Evolutionary conservation across 306 rosid species (phyloP).

Genomic region (Adenanthera pavonina): DNA sequence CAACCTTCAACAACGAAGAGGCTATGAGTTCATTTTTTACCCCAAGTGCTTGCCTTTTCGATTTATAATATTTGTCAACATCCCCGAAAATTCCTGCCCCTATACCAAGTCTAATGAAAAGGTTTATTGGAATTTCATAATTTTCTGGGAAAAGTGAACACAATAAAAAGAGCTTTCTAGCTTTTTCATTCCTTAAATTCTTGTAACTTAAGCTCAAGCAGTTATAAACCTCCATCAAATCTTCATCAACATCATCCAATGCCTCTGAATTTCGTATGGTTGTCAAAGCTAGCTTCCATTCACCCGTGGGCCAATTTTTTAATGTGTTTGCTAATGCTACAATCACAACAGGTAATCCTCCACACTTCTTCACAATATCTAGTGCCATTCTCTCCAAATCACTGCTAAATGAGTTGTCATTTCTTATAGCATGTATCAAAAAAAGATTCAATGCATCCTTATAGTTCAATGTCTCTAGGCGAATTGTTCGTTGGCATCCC

Average conservation of each 20-base stretch:
- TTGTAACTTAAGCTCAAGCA: too few species aligned
- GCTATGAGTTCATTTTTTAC: not conserved
- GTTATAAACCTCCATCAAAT: too few species aligned
- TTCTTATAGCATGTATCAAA: not conserved
- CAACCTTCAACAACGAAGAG: conserved; percentile 4
- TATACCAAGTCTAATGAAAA: not conserved
- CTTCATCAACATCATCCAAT: too few species aligned
- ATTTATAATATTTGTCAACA: not conserved
- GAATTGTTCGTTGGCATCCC: conserved; percentile 25
- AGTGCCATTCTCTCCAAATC: not conserved
- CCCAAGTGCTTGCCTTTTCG: not conserved
- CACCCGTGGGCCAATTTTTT: not conserved
- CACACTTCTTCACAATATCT: too few species aligned
- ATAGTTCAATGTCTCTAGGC: not conserved
- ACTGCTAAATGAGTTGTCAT: too few species aligned
- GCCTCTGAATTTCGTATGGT: too few species aligned
- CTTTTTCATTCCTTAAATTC: too few species aligned
- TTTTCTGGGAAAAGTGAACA: too few species aligned
- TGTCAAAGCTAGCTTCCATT: not conserved
- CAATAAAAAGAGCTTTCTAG: too few species aligned
- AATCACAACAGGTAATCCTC: too few species aligned
- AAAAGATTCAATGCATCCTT: conserved; percentile 30
- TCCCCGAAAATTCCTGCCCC: conserved; percentile 22
- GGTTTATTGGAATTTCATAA: not conserved
- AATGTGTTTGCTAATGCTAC: too few species aligned